These are phyloP conservation scores for Cryptococcus hybrid DNA, from an alignment of 1,284 basidiomycete genomes.

Conservation along the genomic window DNA sequence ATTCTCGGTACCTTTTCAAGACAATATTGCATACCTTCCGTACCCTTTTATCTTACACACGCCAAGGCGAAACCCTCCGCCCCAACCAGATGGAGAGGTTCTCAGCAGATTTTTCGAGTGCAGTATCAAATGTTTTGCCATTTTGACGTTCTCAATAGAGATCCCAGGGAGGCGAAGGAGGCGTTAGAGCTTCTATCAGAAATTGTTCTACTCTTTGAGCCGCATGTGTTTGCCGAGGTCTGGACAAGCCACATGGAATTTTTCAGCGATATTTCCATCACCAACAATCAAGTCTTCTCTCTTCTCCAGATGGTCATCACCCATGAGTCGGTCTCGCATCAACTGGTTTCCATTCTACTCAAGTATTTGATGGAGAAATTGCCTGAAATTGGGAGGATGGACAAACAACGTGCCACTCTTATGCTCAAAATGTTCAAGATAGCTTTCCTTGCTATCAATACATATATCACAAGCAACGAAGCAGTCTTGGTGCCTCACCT, in stretches of 20 bases:
- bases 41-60: conserved; percentile 72
- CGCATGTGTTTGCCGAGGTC: conserved; percentile 90
- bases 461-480: conserved; percentile 79
- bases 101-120: conserved; percentile 86
- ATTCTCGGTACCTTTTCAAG: conserved; percentile 81
- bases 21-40: conserved; percentile 90
- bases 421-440: conserved; percentile 94
- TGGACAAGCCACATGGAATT: conserved; percentile 89
- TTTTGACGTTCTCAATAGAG: conserved; percentile 64
- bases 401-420: conserved; percentile 71
- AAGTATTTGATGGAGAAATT: conserved; percentile 82
- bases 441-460: conserved; percentile 86
- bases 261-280: conserved; percentile 75
- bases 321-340: conserved; percentile 80
- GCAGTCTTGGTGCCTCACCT: conserved; percentile 86
- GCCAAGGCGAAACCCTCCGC: conserved; percentile 74
- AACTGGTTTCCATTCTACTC: conserved; percentile 89
- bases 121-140: conserved; percentile 77
- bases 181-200: conserved; percentile 81
- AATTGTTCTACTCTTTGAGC: conserved; percentile 76
- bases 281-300: conserved; percentile 76
- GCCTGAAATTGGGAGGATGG: conserved; percentile 79
- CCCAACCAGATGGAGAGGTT: conserved; percentile 71
- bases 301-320: conserved; percentile 84
- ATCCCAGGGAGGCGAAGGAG: conserved; percentile 80